Percentiles rank a stretch among this genome's conserved stretches.
Evolutionary conservation across 257 asterid genomes (phyloP).

Genomic region (Penstemon eatonii): DNA sequence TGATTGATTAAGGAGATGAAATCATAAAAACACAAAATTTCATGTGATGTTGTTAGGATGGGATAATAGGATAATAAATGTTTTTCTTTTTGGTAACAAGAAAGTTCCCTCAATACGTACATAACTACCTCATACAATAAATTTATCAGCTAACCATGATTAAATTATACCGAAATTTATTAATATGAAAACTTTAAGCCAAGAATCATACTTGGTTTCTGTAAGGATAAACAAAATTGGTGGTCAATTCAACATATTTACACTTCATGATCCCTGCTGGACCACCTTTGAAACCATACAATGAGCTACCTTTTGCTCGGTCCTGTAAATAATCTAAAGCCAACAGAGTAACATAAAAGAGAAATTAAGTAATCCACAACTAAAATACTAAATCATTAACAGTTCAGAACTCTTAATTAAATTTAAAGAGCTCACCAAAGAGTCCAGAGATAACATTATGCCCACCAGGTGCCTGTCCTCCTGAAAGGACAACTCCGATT

Average conservation of each 20-base stretch:
- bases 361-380: background rate
- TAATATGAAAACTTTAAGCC: background rate
- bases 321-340: slow-evolving; percentile 87
- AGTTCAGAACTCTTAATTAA: background rate
- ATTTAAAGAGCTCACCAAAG: slow-evolving; percentile 53
- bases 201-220: slow-evolving; percentile 72
- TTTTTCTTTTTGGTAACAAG: no score
- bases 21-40: background rate
- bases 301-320: slow-evolving; percentile 77
- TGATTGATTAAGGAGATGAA: background rate
- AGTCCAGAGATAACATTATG: slow-evolving; percentile 97
- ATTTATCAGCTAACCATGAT: background rate
- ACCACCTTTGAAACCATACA: slow-evolving; percentile 97
- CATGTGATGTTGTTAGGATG: no score
- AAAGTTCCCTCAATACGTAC: no score
- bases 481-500: slow-evolving; percentile 93
- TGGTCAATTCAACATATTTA: slow-evolving; percentile 69
- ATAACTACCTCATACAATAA: no score
- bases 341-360: slow-evolving; percentile 16
- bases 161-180: background rate
- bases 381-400: background rate
- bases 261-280: slow-evolving; percentile 98
- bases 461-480: slow-evolving; percentile 99
- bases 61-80: no score
- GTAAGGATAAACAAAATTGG: slow-evolving; percentile 88